Percentiles rank a stretch among this genome's conserved stretches.
Conservation (phyloP, 1,284 basidiomycete species). For the Termitomyces sp. region DNA sequence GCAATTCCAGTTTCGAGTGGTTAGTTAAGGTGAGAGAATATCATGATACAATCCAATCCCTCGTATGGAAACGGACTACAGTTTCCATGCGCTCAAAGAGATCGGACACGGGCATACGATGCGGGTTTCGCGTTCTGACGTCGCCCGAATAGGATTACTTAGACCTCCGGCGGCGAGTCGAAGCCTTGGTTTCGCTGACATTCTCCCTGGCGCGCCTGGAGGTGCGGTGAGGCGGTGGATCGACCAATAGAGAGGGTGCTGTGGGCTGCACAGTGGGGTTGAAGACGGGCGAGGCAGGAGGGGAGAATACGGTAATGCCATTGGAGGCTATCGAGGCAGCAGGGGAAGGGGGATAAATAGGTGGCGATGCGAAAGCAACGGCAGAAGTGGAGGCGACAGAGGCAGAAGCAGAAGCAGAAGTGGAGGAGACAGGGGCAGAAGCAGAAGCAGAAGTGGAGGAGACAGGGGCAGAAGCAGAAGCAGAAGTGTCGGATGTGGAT, state of each 20-base stretch:
- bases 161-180: background rate
- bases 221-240: background rate
- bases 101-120: background rate
- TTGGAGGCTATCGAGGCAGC: background rate
- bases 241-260: background rate
- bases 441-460: too few species aligned
- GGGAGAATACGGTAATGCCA: background rate
- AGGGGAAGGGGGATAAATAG: background rate
- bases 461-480: background rate
- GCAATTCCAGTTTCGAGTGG: background rate
- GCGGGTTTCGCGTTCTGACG: background rate
- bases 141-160: background rate
- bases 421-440: background rate
- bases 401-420: background rate
- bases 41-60: background rate
- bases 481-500: background rate
- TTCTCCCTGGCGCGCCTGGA: background rate
- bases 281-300: background rate
- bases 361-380: background rate
- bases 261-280: background rate
- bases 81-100: background rate
- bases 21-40: background rate
- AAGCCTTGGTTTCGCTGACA: too few species aligned
- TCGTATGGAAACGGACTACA: background rate
- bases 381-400: background rate